phyloP scores from a whole-genome alignment of 2,329 filamentous ascomycete genomes.

The Hypoxylon sp. region DNA sequence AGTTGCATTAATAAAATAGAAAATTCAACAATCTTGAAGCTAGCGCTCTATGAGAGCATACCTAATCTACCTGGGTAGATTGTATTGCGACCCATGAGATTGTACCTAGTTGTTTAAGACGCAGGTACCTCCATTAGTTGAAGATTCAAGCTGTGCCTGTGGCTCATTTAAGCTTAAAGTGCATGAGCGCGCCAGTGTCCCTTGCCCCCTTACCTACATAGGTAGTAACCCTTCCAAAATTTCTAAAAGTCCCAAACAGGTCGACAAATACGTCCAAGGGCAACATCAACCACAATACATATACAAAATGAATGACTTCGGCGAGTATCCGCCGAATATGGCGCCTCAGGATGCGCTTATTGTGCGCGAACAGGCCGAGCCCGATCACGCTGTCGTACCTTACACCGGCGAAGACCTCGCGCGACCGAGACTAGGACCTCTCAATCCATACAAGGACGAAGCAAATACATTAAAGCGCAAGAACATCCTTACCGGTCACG shows the following conservation, averaged over 20 bases:
- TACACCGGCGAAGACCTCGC: slow-evolving; percentile 82
- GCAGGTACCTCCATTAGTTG: background rate
- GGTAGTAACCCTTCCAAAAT: slow-evolving; percentile 18
- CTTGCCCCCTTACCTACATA: no score
- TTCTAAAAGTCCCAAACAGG: slow-evolving; percentile 1
- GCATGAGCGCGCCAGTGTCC: background rate
- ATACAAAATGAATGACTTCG: slow-evolving; percentile 70
- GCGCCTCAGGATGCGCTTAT: slow-evolving; percentile 74
- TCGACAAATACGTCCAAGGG: slow-evolving; percentile 9
- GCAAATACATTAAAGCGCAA: slow-evolving; percentile 77
- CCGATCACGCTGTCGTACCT: slow-evolving; percentile 72
- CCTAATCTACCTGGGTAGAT: no score
- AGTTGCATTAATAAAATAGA: no score
- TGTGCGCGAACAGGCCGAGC: slow-evolving; percentile 67
- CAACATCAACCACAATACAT: slow-evolving; percentile 13
- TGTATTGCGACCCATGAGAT: no score
- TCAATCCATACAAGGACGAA: slow-evolving; percentile 81
- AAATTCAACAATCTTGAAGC: no score
- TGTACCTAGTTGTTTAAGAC: background rate
- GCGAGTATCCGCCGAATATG: slow-evolving; percentile 77
- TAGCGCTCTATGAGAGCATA: no score
- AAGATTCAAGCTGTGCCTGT: background rate
- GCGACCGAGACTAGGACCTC: slow-evolving; percentile 75
- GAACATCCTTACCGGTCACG: slow-evolving; percentile 86
- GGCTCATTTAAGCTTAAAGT: slow-evolving; percentile 7